Percentiles rank a stretch among this genome's conserved stretches.
Evolutionary conservation across 2,329 filamentous ascomycete species (phyloP).

Genomic region (Akanthomyces dipterigenus): DNA sequence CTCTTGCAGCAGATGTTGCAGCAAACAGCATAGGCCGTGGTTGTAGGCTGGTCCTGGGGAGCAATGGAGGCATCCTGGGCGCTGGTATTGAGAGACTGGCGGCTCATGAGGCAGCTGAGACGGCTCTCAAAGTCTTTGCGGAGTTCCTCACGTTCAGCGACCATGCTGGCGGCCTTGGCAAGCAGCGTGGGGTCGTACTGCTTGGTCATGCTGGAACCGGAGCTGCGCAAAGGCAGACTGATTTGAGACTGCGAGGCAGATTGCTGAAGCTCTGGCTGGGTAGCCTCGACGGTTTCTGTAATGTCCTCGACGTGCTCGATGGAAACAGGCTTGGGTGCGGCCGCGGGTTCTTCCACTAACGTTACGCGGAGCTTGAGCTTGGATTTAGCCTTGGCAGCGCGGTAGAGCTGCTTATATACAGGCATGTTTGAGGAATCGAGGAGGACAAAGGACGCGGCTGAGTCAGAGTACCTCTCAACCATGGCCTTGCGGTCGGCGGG

Average conservation of each 20-base stretch:
- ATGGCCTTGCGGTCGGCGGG: conserved; percentile 36
- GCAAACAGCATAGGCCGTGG: conserved; percentile 67
- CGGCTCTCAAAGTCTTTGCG: conserved; percentile 23
- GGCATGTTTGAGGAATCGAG: conserved; percentile 71
- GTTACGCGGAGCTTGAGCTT: conserved; percentile 86
- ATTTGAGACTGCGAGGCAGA: conserved; percentile 16
- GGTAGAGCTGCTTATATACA: conserved; percentile 94
- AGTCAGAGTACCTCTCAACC: conserved; percentile 95
- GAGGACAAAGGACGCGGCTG: conserved; percentile 69
- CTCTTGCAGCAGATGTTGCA: conserved; percentile 83
- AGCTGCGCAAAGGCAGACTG: conserved; percentile 19
- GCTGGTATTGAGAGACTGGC: conserved; percentile 2
- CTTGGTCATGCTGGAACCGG: conserved; percentile 19
- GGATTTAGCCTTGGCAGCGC: conserved; percentile 94
- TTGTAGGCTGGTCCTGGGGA: background rate
- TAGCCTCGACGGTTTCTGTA: conserved; percentile 24
- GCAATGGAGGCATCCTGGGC: background rate
- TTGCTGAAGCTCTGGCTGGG: conserved; percentile 16
- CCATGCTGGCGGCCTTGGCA: conserved; percentile 21
- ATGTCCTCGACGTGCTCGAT: conserved; percentile 52
- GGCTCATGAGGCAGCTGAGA: conserved; percentile 21
- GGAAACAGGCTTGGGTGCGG: conserved; percentile 35
- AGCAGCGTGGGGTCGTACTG: conserved; percentile 22
- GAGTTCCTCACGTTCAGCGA: conserved; percentile 18
- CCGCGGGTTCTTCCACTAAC: conserved; percentile 29